Evolutionary conservation across 257 asterid genomes (phyloP), one percentile per base, ranked within the genome.

Genomic region (Galeopsis tetrahit): DNA sequence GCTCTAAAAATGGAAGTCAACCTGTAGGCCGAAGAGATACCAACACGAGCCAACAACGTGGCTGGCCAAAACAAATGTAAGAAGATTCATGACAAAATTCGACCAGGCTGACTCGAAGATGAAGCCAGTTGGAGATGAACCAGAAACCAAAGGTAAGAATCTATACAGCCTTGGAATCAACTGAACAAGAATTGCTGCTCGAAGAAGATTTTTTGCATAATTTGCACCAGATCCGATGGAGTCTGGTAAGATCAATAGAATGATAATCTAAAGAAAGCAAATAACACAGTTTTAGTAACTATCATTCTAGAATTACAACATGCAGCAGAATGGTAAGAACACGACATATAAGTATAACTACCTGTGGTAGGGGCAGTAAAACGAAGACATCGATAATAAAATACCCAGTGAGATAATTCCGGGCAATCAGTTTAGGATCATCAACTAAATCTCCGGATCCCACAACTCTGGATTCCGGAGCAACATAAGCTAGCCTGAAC

Each of bases 1-100:
- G 2, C 36, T 55, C 17, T 3, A 35, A 40, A 53, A 6, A 40
- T 52, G 36, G n/a, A 49, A 6, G 14, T 4, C 0, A 33, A 91
- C 97, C 96, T 91, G 96, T 75, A 91, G 76, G 66, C 93, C 95
- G 28, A 91, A 84, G 77, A 92, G 96, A 77, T 92, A 92, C 97
- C 96, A 92, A 75, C 96, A 88, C 10, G 96, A 88, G 68, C 97
- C 97, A 63, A 92, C 90, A 40, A 89, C 93, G 46, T 92, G 97
- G 79, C 97, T 82, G 14, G 91, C 87, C 83, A 89, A 74, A 65
- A 92, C 67, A 75, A 78, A 86, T 2, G 81, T 88, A 63, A 92
- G 91, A 72, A 88, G 93, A 80, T 92, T 89, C 73, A 86, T 81
- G 69, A 92, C 68, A 38, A 92, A 92, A 72, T 89, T 89, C 10